Evolutionary conservation across 1,284 basidiomycete species (phyloP), one percentile per base, ranked within the genome.

Genomic region (Moniliella sp.): DNA sequence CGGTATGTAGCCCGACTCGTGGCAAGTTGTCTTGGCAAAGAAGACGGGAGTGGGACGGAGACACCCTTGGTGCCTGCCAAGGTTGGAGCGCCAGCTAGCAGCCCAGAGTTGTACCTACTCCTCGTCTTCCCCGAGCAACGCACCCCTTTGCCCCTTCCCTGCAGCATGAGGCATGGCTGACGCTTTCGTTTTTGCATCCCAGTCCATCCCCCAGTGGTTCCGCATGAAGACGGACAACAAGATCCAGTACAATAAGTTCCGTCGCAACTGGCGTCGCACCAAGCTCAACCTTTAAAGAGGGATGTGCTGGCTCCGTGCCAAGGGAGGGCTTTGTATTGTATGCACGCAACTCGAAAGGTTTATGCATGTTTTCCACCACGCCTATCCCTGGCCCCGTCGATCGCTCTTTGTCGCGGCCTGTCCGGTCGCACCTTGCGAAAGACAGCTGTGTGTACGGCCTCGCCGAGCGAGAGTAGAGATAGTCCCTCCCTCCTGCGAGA

Each of bases 171-270:
- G 10, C 5, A 9, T 18, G n/a, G 7, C 16, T 18, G 13, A 15
- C 5, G 9, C 13, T 15, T 2, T 7, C 4, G 15, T 1, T 4
- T 27, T 40, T 42, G n/a, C 31, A 42, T 17, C 5, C 37, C 81
- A 80, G 62, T 84, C 84, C 48, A 88, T 94, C 46, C 86, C 84
- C 46, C 82, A 88, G 62, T 94, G 84, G 86, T 93, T 86, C 75
- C 81, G 84, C 55, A 69, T 93, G 47, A 93, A 91, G 73, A 77
- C 81, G 52, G 86, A 83, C 65, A 79, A 74, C 45, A 86, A 83
- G 68, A 86, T 86, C 59, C 79, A 82, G 79, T 83, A 62, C 63
- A 59, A 59, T 52, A 44, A 44, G 29, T 48, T 56, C 46, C 44
- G 56, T 27, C 43, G 53, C 36, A 48, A 54, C 50, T 57, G 50